These are phyloP conservation scores for Alternaria ethzedia DNA, from an alignment of 2,329 filamentous ascomycete genomes.

Conservation along the genomic window DNA sequence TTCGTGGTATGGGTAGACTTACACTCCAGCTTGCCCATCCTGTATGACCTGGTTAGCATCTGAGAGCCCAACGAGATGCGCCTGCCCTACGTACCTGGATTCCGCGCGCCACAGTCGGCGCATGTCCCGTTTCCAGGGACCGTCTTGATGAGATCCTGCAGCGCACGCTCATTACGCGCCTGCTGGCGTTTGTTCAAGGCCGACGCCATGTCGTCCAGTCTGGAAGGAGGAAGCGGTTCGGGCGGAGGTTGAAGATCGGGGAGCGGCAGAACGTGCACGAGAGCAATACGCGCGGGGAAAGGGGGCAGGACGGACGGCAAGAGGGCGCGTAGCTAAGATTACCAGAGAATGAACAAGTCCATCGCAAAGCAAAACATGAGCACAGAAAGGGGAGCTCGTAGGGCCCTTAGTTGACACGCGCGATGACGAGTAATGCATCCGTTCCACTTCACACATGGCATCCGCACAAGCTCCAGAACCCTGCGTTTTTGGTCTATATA, in stretches of 20 bases:
- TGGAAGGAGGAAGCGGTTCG: constrained; percentile 24
- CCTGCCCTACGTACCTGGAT: constrained; percentile 73
- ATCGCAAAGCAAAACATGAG: constrained; percentile 19
- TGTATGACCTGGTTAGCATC: constrained; percentile 52
- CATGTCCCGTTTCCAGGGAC: constrained; percentile 90
- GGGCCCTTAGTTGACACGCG: constrained; percentile 18
- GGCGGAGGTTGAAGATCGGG: constrained; percentile 20
- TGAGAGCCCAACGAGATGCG: constrained; percentile 3
- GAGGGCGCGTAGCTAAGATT: constrained; percentile 14
- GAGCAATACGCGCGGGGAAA: constrained; percentile 18
- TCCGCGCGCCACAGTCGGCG: constrained; percentile 89
- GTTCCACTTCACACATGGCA: constrained; percentile 26
- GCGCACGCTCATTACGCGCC: constrained; percentile 89
- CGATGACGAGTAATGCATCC: constrained; percentile 30
- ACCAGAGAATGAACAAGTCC: constrained; percentile 17
- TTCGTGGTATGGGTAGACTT: constrained; percentile 48
- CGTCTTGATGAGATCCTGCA: constrained; percentile 86
- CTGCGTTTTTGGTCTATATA: constrained; percentile 20
- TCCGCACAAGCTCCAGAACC: constrained; percentile 25
- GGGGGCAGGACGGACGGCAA: constrained; percentile 17
- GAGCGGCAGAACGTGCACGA: constrained; percentile 30
- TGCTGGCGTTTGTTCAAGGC: constrained; percentile 94
- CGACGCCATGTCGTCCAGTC: constrained; percentile 65
- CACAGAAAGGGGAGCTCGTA: constrained; percentile 24
- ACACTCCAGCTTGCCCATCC: constrained; percentile 98